These are phyloP conservation scores for Persicaria maculosa DNA, from an alignment of 148 eudicot species.

Conservation along the genomic window DNA sequence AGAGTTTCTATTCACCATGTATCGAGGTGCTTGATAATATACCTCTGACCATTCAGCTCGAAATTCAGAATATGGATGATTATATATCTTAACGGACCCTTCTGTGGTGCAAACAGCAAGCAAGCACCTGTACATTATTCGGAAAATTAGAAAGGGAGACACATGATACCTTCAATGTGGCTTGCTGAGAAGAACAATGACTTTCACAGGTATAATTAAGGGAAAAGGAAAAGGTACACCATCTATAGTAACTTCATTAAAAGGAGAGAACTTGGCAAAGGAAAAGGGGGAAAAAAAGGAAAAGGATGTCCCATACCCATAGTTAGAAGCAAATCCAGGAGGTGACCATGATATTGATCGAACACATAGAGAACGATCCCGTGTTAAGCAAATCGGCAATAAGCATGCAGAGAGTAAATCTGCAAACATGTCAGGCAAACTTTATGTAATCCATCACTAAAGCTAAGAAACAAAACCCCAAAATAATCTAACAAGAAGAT, in stretches of 20 bases:
- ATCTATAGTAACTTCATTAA: background rate
- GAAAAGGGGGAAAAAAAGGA: background rate
- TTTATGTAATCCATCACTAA: background rate
- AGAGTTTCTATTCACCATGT: background rate
- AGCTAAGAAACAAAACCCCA: background rate
- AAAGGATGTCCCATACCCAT: constrained; percentile 39
- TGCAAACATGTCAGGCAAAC: constrained; percentile 21
- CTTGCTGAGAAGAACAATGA: too few species aligned
- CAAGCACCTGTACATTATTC: constrained; percentile 49
- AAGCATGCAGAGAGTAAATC: constrained; percentile 64
- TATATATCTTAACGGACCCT: constrained; percentile 77
- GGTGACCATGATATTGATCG: constrained; percentile 94
- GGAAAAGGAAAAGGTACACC: background rate
- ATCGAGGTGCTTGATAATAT: constrained; percentile 17
- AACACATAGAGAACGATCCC: constrained; percentile 60
- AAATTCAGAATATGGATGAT: constrained; percentile 67
- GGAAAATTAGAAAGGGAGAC: background rate
- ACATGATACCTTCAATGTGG: background rate
- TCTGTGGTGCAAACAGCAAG: constrained; percentile 84
- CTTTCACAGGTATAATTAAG: background rate
- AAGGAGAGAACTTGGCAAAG: background rate
- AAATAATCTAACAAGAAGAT: background rate
- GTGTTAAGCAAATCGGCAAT: constrained; percentile 50
- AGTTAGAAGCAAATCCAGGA: constrained; percentile 54
- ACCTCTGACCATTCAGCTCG: constrained; percentile 92